Evolutionary conservation across 2,329 filamentous ascomycete genomes (phyloP), one percentile per base, ranked within the genome.

Genomic region (Hymenoscyphus infarciens): DNA sequence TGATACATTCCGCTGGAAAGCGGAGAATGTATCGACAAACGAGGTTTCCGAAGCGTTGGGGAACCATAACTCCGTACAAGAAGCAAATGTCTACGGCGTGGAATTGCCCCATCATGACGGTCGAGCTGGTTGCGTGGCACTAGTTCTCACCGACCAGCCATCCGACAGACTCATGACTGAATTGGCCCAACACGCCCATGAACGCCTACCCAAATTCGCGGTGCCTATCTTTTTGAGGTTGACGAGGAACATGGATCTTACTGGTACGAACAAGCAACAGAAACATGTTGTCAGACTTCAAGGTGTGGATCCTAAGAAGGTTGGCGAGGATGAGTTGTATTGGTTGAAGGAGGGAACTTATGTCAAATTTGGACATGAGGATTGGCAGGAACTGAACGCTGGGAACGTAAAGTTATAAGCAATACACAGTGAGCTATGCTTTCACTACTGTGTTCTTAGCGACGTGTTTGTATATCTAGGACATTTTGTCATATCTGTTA

Each of bases 11-110:
- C 84, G 89, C 57, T 92, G 89, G 89, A 91, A 95, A 78, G 87
- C 87, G 58, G 90, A 94, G 75, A 94, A 94, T 70, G 89, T 94
- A 0, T 91, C 89, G 2, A 93, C 90, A 0, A 86, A 83, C 57
- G 92, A 97, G 75, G 92, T 96, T 19, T 84, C 88, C n/a, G 85
- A 92, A 72, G 85, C 85, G 0, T 76, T 97, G 0, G 88, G 90
- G 15, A 76, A 80, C 0, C 88, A 92, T 72, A 79, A 86, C 0
- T 79, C 80, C 0, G 81, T 96, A 15, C 78, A 82, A 35, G 92
- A 96, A 77, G 89, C 90, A 35, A 96, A 96, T 69, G 92, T 96
- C 31, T 96, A 96, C 71, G 92, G 92, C 42, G 90, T 96, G 2
- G 75, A 85, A 52, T 76, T 96, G 7, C 92, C 92, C 0, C 82